Conservation (phyloP, 73 alveolate species). For the Diophrys sp. region DNA sequence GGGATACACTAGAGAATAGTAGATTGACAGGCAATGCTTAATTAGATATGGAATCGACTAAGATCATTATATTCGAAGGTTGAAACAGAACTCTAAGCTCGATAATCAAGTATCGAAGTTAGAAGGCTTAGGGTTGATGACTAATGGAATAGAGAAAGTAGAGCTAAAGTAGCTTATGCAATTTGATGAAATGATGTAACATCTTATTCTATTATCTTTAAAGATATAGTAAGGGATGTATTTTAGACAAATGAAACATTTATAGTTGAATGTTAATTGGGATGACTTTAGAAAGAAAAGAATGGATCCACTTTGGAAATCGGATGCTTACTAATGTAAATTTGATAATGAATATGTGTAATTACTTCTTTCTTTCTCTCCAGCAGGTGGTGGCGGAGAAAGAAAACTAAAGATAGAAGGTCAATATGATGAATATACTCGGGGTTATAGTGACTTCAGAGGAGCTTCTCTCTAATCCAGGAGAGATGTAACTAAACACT, state of each 20-base stretch:
- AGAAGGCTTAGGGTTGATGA: no score
- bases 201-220: no score
- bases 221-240: conserved; percentile 20
- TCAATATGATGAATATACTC: neutral
- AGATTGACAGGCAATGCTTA: no score
- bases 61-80: no score
- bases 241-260: conserved; percentile 73
- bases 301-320: conserved; percentile 77
- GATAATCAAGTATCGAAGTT: no score
- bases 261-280: conserved; percentile 82
- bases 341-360: conserved; percentile 68
- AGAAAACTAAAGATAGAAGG: conserved; percentile 1
- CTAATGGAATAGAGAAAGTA: no score
- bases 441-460: neutral
- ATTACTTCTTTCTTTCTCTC: conserved; percentile 37
- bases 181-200: no score
- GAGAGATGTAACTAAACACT: neutral
- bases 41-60: no score
- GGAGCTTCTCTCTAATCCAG: neutral
- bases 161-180: no score
- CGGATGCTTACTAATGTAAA: conserved; percentile 52
- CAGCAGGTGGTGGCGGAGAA: neutral
- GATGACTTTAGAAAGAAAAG: conserved; percentile 58
- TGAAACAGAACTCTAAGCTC: no score
- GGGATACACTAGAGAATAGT: conserved; percentile 62